Evolutionary conservation across 148 eudicot genomes (phyloP).

Genomic region (Rhododendron williamsianum): DNA sequence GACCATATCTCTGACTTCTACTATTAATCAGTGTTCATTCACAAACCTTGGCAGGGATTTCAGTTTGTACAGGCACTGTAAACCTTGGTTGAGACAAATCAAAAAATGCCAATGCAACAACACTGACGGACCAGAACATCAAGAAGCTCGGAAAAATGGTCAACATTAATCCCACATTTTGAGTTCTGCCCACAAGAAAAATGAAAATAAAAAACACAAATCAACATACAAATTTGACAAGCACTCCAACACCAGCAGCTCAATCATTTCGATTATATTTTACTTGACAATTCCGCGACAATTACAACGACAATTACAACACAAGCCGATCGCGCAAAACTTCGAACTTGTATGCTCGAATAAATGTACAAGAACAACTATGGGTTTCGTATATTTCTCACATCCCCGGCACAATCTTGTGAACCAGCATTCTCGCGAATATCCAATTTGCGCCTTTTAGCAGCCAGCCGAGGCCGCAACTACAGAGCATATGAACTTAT

Average conservation of each 20-base stretch:
- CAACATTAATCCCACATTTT: not conserved
- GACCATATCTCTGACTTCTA: not conserved
- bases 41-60: not conserved
- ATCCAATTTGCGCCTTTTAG: conserved; percentile 38
- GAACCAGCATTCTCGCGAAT: conserved; percentile 4
- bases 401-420: not conserved
- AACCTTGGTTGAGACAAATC: not conserved
- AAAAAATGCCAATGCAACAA: not conserved
- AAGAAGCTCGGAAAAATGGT: not conserved
- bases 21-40: not conserved
- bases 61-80: not conserved
- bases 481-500: conserved; percentile 26
- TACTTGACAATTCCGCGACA: not conserved
- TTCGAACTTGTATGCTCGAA: not conserved
- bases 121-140: not conserved
- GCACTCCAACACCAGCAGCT: not conserved
- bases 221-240: not conserved
- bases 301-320: not conserved
- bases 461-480: conserved; percentile 53
- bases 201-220: not conserved
- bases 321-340: not conserved
- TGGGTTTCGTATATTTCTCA: not conserved
- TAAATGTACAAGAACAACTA: not conserved
- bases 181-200: not conserved
- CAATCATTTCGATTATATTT: not conserved